A percentile compares a stretch with the other conserved stretches of the same genome.
Evolutionary conservation across 208 protist species (phyloP).

Genomic region (Acanthamoeba healyi): DNA sequence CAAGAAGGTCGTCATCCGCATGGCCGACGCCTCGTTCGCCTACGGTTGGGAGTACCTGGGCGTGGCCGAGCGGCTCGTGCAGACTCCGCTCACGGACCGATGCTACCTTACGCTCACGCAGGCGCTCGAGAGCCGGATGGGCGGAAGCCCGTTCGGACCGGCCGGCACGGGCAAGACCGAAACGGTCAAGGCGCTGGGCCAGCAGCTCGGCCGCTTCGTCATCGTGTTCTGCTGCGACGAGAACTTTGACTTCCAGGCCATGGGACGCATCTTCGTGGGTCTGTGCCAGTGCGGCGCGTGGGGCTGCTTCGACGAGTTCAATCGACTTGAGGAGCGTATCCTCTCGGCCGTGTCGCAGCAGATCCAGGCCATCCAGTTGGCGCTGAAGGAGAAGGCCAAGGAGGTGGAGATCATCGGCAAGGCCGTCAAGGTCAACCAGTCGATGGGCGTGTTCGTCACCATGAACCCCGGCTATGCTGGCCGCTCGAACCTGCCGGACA

Average conservation of each 20-base stretch:
- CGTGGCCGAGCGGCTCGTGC: conserved; percentile 97
- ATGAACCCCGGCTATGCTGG: conserved; percentile 99
- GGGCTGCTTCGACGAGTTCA: conserved; percentile 99
- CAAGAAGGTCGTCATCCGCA: conserved; percentile 93
- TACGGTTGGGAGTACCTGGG: conserved; percentile 99
- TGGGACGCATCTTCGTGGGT: conserved; percentile 99
- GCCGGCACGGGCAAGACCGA: conserved; percentile 99
- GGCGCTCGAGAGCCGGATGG: conserved; percentile 97
- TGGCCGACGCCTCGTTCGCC: conserved; percentile 96
- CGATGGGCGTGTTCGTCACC: conserved; percentile 99
- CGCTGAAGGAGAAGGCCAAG: conserved; percentile 80
- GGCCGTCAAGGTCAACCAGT: conserved; percentile 93
- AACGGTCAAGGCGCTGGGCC: conserved; percentile 98
- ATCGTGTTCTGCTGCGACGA: conserved; percentile 99
- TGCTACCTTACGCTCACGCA: conserved; percentile 99
- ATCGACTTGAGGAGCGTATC: conserved; percentile 99
- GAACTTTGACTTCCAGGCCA: conserved; percentile 98
- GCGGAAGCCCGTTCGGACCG: conserved; percentile 98
- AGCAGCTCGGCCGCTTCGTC: conserved; percentile 98
- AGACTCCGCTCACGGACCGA: conserved; percentile 99
- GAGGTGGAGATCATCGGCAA: conserved; percentile 95
- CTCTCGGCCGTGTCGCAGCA: conserved; percentile 99
- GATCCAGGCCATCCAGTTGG: conserved; percentile 96
- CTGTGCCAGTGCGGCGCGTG: conserved; percentile 99
- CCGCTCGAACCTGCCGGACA: conserved; percentile 99